Evolutionary conservation across 768 basidiomycete species (phyloP).

Genomic region (Collybia sp.): DNA sequence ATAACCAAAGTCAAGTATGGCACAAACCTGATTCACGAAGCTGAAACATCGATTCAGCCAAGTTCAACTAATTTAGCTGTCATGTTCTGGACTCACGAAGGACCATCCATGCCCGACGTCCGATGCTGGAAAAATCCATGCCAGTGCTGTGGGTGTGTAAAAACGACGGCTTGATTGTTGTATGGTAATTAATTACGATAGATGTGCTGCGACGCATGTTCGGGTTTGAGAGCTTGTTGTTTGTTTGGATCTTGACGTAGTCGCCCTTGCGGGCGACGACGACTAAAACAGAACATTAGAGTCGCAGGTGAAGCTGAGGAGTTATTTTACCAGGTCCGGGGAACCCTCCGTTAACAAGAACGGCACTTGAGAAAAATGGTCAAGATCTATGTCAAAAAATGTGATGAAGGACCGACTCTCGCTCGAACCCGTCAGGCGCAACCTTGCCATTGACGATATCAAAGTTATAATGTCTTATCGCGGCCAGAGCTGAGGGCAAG

Average conservation of each 20-base stretch:
- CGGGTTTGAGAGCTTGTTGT: conserved; percentile 20
- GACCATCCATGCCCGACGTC: conserved; percentile 28
- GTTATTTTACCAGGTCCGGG: conserved; percentile 17
- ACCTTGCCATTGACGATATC: conserved; percentile 13
- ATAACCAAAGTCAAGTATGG: not conserved
- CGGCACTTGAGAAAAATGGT: conserved; percentile 11
- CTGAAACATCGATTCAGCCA: conserved; percentile 3
- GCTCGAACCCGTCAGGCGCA: conserved; percentile 17
- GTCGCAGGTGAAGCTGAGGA: not conserved
- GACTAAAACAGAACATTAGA: conserved; percentile 1
- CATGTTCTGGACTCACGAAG: conserved; percentile 20
- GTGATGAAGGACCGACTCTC: conserved; percentile 8
- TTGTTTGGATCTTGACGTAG: conserved; percentile 20
- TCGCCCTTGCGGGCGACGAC: conserved; percentile 19
- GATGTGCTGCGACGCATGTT: conserved; percentile 26
- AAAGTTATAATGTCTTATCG: conserved; percentile 7
- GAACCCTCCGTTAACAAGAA: conserved; percentile 21
- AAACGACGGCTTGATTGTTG: not conserved
- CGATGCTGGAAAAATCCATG: conserved; percentile 26
- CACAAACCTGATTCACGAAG: conserved; percentile 34
- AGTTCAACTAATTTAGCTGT: conserved; percentile 5
- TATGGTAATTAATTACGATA: conserved; percentile 12
- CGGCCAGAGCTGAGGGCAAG: conserved; percentile 10
- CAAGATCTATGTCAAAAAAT: not conserved
- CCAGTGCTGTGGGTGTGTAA: conserved; percentile 18